phyloP scores from a whole-genome alignment of 768 basidiomycete genomes.

The Auricularia cornea region DNA sequence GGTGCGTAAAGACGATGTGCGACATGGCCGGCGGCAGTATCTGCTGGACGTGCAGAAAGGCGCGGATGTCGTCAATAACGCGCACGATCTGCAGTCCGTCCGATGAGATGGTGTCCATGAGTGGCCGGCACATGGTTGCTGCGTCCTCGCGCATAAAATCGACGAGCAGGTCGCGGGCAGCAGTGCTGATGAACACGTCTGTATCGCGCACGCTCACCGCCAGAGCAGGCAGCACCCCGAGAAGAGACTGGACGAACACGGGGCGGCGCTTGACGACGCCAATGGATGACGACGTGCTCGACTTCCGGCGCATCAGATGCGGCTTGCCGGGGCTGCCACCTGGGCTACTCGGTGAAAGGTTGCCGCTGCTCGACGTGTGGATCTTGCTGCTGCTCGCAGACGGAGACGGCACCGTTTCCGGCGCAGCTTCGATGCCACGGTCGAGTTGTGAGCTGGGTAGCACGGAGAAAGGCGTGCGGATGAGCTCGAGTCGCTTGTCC shows the following conservation, averaged over 20 bases:
- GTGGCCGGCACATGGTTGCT: conserved; percentile 50
- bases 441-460: conserved; percentile 52
- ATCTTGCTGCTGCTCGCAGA: conserved; percentile 5
- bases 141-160: conserved; percentile 73
- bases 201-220: conserved; percentile 44
- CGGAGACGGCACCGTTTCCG: conserved; percentile 12
- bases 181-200: conserved; percentile 44
- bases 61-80: conserved; percentile 46
- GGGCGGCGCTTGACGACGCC: conserved; percentile 47
- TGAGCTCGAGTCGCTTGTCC: conserved; percentile 50
- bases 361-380: conserved; percentile 19
- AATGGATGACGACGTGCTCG: conserved; percentile 31
- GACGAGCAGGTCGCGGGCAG: conserved; percentile 48
- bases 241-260: conserved; percentile 57
- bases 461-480: conserved; percentile 57
- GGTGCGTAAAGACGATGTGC: conserved; percentile 60
- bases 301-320: conserved; percentile 45
- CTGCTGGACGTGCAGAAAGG: conserved; percentile 48
- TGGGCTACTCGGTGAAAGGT: conserved; percentile 5
- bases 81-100: conserved; percentile 37
- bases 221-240: conserved; percentile 46
- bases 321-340: conserved; percentile 8
- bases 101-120: conserved; percentile 50
- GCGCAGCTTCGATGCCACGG: conserved; percentile 29
- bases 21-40: conserved; percentile 55